Percentiles rank a stretch among this genome's conserved stretches.
These are phyloP conservation scores for Hyaloscypha finlandica DNA, from an alignment of 495 filamentous ascomycete species.

Conservation along the genomic window DNA sequence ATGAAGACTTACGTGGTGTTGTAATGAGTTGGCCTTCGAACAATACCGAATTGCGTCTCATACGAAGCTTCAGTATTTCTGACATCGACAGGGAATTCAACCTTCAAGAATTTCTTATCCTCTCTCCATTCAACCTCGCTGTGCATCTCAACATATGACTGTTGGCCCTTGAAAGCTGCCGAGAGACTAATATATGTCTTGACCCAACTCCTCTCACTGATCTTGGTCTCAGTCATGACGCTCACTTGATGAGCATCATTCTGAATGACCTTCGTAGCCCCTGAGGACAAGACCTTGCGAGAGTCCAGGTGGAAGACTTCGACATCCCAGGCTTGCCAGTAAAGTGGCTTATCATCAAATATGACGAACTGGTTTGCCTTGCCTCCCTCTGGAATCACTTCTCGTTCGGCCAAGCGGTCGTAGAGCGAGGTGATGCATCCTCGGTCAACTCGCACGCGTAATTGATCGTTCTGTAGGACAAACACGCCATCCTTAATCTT, in stretches of 20 bases:
- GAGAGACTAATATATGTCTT: slow-evolving; percentile 82
- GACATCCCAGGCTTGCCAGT: slow-evolving; percentile 99
- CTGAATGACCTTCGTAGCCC: slow-evolving; percentile 70
- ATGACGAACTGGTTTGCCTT: slow-evolving; percentile 93
- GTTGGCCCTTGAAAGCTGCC: slow-evolving; percentile 61
- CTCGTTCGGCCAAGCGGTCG: slow-evolving; percentile 67
- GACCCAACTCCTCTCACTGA: slow-evolving; percentile 84
- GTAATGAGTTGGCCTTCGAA: slow-evolving; percentile 89
- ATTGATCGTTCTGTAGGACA: slow-evolving; percentile 72
- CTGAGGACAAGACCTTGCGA: slow-evolving; percentile 68
- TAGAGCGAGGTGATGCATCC: slow-evolving; percentile 82
- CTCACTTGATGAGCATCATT: slow-evolving; percentile 73
- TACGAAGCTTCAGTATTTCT: slow-evolving; percentile 93
- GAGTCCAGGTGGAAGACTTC: slow-evolving; percentile 94
- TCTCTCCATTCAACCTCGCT: slow-evolving; percentile 92
- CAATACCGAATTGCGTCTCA: slow-evolving; percentile 90
- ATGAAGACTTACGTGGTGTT: slow-evolving; percentile 66
- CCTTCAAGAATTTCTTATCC: slow-evolving; percentile 96
- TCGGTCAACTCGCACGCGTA: slow-evolving; percentile 67
- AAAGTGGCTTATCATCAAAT: slow-evolving; percentile 96
- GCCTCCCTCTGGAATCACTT: slow-evolving; percentile 74
- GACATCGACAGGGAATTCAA: slow-evolving; percentile 95
- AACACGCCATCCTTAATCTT: slow-evolving; percentile 72
- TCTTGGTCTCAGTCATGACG: slow-evolving; percentile 77
- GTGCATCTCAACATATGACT: slow-evolving; percentile 73